Base-by-base conservation (phyloP, 192 early-diverging fungal genomes). In the Dissophora ornata region DNA sequence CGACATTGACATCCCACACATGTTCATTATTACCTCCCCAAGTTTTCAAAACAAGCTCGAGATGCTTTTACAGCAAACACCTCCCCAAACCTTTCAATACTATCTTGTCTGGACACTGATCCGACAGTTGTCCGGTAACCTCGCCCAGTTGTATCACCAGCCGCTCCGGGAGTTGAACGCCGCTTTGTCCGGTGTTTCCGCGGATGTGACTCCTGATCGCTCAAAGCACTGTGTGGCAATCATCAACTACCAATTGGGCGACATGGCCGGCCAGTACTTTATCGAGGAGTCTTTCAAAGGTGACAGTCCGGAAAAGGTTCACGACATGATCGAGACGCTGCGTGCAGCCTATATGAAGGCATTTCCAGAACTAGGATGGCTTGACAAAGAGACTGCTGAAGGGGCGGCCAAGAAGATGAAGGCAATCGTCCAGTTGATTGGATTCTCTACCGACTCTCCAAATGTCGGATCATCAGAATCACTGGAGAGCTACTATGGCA, bases 351-450 rank as follows among this genome's bases (percentile, higher is more conserved):
- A 88, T 28, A 28, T 75, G 12, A 57, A 68, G 11, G 63, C 67
- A 1, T 55, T 92, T 25, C 40, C 67, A 2, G 55, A 62, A 1
- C 58, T 90, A 19, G 64, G 79, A 10, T 92, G 89, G 88, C 80
- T 92, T 42, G 90, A 92, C 69, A 44, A 74, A 0, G 21, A 53
- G 33, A 89, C 90, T 1, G 61, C 67, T 19, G 33, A 49, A 16
- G 80, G 67, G 3, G 90, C 90, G 0, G 24, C 81, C 29, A 54
- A 82, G 22, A 91, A 91, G 59, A 80, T 90, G 3, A 78, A 82
- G 46, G 67, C 80, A 21, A 89, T 91, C 41, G 57, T 79, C 22
- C 68, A 83, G 33, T 75, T 88, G 57, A 82, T 90, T 18, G 91
- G 86, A 10, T 92, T 87, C 54, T 88, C 85, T 1, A 83, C 82